A percentile compares a stretch with the other conserved stretches of the same genome.
phyloP scores from a whole-genome alignment of 106 monocot species.

The Dendrobium catenatum region DNA sequence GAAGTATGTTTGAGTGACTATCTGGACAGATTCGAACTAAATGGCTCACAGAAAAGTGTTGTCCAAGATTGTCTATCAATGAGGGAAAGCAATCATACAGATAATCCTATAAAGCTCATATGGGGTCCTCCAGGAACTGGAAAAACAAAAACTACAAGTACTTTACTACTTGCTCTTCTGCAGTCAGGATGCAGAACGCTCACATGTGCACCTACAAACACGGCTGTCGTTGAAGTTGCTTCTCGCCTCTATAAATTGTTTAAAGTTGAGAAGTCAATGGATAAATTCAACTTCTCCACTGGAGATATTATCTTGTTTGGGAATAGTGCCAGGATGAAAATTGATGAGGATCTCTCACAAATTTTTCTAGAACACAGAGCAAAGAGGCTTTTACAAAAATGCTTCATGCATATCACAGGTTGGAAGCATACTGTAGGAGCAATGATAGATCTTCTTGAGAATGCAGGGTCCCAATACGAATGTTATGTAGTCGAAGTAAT shows the following conservation, averaged over 20 bases:
- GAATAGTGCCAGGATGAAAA: slow-evolving; percentile 38
- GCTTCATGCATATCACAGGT: slow-evolving; percentile 8
- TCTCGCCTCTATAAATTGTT: slow-evolving; percentile 30
- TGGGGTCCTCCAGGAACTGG: slow-evolving; percentile 92
- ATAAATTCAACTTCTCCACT: neutral
- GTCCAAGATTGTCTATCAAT: neutral
- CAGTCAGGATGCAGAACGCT: slow-evolving; percentile 23
- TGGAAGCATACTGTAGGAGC: slow-evolving; percentile 3
- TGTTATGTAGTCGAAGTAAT: neutral
- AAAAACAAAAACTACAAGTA: slow-evolving; percentile 52
- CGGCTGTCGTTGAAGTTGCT: slow-evolving; percentile 43
- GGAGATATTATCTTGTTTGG: slow-evolving; percentile 51
- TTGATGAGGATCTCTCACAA: slow-evolving; percentile 21
- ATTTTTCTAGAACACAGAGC: slow-evolving; percentile 39
- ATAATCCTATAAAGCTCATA: slow-evolving; percentile 38
- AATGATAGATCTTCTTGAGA: slow-evolving; percentile 10
- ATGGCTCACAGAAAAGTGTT: neutral
- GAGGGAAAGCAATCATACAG: neutral
- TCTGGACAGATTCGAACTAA: neutral
- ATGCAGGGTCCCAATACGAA: slow-evolving; percentile 15
- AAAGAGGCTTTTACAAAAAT: slow-evolving; percentile 9
- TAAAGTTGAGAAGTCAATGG: neutral
- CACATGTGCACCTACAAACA: slow-evolving; percentile 66
- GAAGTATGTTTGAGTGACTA: neutral
- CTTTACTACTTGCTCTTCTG: slow-evolving; percentile 23